Conservation (phyloP, 139 green algal genomes). For the Yamagishiella unicocca region DNA sequence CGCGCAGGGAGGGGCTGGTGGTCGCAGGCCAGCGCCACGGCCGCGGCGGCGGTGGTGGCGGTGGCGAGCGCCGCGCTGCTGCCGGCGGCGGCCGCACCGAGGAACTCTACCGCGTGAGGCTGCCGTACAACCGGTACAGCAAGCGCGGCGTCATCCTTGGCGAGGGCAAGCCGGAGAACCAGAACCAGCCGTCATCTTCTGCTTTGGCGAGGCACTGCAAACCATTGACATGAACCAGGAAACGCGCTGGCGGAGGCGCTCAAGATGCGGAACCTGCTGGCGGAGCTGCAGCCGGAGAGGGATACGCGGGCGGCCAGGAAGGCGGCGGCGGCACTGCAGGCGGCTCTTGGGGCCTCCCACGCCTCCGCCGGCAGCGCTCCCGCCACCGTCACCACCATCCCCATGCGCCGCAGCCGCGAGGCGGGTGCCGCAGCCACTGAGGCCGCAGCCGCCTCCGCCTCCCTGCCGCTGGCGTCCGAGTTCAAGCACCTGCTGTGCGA, state of each 20-base stretch:
- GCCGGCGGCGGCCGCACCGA: not conserved
- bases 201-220: slow-evolving; percentile 77
- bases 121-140: slow-evolving; percentile 69
- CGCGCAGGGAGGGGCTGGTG: no score
- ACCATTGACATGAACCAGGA: slow-evolving; percentile 84
- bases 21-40: no score
- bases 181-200: slow-evolving; percentile 89
- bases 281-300: not conserved
- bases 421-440: no score
- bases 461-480: no score
- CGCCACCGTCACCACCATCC: no score
- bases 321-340: not conserved
- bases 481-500: no score
- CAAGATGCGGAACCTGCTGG: slow-evolving; percentile 78
- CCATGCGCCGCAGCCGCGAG: no score
- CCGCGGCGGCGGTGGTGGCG: not conserved
- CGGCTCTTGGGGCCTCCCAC: not conserved
- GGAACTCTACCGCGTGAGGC: slow-evolving; percentile 64
- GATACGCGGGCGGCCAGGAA: not conserved
- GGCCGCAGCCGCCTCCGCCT: no score
- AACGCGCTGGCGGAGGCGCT: slow-evolving; percentile 82
- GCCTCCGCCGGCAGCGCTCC: no score
- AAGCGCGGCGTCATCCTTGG: slow-evolving; percentile 71
- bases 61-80: not conserved
- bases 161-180: slow-evolving; percentile 92